A percentile compares a stretch with the other conserved stretches of the same genome.
These are phyloP conservation scores for Phytopythium sindhum DNA, from an alignment of 352 stramenopile genomes.

Conservation along the genomic window DNA sequence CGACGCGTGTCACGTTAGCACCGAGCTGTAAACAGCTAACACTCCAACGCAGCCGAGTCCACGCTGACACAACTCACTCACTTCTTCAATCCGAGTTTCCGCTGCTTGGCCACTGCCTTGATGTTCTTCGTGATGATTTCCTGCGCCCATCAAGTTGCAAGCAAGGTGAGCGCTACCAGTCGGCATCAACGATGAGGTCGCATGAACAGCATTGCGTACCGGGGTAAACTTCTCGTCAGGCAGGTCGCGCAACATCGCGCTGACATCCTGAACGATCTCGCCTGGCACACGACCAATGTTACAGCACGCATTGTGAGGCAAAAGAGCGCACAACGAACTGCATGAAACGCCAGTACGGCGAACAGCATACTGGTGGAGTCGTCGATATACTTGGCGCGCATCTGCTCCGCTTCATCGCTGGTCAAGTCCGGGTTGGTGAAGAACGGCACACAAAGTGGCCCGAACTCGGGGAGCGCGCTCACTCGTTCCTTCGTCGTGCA, in stretches of 20 bases:
- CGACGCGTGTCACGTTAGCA: not conserved
- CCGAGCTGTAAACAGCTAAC: not conserved
- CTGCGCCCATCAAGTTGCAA: conserved; percentile 21
- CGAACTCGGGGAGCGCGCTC: conserved; percentile 75
- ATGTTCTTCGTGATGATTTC: conserved; percentile 74
- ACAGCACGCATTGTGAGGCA: not conserved
- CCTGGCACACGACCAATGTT: conserved; percentile 10
- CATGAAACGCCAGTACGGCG: not conserved
- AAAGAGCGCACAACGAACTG: not conserved
- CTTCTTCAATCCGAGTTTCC: conserved; percentile 81
- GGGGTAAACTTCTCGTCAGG: conserved; percentile 65
- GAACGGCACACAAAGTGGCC: conserved; percentile 70
- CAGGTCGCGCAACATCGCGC: conserved; percentile 37
- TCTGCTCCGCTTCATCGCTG: conserved; percentile 42
- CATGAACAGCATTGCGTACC: conserved; percentile 19
- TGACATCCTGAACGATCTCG: conserved; percentile 54
- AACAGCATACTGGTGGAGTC: conserved; percentile 35
- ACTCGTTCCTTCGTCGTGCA: conserved; percentile 56
- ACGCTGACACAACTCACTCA: conserved; percentile 23
- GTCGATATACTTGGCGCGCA: conserved; percentile 77
- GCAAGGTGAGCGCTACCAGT: not conserved
- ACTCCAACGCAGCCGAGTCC: no score
- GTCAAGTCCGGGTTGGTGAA: conserved; percentile 57
- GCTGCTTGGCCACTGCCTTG: conserved; percentile 71
- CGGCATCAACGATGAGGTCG: conserved; percentile 1